Base-by-base conservation (phyloP, 305 asterid genomes). In the Striga hermonthica region DNA sequence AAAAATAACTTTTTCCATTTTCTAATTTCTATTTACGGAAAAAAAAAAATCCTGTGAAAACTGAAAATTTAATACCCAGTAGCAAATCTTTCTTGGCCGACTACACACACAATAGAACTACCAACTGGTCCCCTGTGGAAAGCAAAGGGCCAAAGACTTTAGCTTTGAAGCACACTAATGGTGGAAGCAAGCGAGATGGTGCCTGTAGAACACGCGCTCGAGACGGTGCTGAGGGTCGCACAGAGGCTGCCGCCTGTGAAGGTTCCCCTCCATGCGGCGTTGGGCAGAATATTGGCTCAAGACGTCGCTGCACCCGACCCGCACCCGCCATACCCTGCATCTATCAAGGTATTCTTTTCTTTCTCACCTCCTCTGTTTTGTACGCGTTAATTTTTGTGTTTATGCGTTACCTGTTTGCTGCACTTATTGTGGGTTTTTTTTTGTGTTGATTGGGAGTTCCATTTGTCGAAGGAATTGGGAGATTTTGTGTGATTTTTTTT, bases 281-380 rank as follows among this genome's bases (percentile, higher is more conserved):
- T 81, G 60, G 95, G 91, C 64, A 92, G 82, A 82, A 71, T 92
- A 12, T 80, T 92, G 82, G 96, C 87, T 9, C 84, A 86, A 74
- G 95, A 92, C 64, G 84, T 88, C 60, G 52, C 65, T 52, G 92
- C 99, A 22, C 81, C 81, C 47, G 97, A 90, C 60, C 99, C 99
- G 41, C 96, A 81, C 59, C 99, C 99, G 73, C 95, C 99, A 6
- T 93, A 88, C 60, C 95, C 92, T 22, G 96, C 99, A 13, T 93
- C 99, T 54, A 68, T 88, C 72, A 93, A 88, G 97, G 99, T 90
- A 22, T 56, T 57, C 28, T 57, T 36, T 39, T n/a, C 36, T 53
- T 14, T 59, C 45, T 55, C 37, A 4, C 4, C 8, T 4, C 54
- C 1, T 16, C 16, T 37, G 16, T 62, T 22, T 22, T 22, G 31